These are phyloP conservation scores for Phaeotremella skinneri DNA, from an alignment of 768 basidiomycete genomes.

Conservation along the genomic window DNA sequence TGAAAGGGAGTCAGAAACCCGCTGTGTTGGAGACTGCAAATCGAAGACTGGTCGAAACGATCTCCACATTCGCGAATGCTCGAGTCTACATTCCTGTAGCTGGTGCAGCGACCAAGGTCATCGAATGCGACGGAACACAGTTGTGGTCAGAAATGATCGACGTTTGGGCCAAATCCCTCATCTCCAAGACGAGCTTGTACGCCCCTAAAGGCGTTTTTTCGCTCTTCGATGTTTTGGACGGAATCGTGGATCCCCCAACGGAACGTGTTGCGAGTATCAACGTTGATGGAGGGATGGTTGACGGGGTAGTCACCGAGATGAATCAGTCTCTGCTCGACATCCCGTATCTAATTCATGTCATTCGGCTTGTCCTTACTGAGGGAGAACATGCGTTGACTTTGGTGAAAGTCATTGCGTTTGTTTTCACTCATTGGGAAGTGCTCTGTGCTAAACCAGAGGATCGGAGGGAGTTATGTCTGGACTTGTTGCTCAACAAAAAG, in stretches of 20 bases:
- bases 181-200: constrained; percentile 53
- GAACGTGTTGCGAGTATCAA: constrained; percentile 23
- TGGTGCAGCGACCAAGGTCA: constrained; percentile 21
- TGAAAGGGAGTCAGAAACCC: constrained; percentile 54
- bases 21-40: constrained; percentile 56
- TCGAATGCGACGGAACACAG: constrained; percentile 45
- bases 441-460: constrained; percentile 48
- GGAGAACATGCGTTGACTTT: constrained; percentile 55
- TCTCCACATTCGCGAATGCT: constrained; percentile 50
- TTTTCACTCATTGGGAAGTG: constrained; percentile 55
- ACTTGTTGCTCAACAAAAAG: constrained; percentile 51
- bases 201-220: constrained; percentile 55
- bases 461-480: constrained; percentile 51
- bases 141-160: constrained; percentile 53
- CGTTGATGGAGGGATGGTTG: neutral
- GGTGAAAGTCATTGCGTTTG: constrained; percentile 53
- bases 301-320: neutral
- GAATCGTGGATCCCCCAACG: constrained; percentile 51
- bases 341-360: constrained; percentile 51
- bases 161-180: constrained; percentile 51
- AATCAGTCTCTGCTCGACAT: constrained; percentile 49
- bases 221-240: constrained; percentile 54
- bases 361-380: constrained; percentile 51
- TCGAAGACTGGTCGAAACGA: constrained; percentile 52
- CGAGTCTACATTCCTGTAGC: constrained; percentile 40